Evolutionary conservation across 148 eudicot species (phyloP).

Genomic region (Rhododendron williamsianum): DNA sequence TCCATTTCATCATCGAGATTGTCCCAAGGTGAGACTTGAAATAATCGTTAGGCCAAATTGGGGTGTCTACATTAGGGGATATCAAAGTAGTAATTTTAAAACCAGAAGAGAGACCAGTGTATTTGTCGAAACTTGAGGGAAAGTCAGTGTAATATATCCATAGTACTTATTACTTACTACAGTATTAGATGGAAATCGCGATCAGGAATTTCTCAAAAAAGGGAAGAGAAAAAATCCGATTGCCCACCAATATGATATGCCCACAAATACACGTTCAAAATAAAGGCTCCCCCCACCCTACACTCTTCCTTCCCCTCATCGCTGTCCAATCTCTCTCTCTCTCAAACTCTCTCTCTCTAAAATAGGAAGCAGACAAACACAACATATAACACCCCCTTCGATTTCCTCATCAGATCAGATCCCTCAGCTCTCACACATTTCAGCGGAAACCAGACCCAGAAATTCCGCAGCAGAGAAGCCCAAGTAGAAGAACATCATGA

Average conservation of each 20-base stretch:
- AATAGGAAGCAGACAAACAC: not conserved
- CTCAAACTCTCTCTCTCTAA: conserved; percentile 8
- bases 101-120: not conserved
- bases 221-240: not conserved
- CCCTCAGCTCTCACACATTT: not conserved
- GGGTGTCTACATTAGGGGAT: no score
- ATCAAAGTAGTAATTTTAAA: no score
- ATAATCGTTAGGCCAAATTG: no score
- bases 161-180: not conserved
- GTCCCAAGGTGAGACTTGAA: no score
- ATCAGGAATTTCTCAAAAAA: not conserved
- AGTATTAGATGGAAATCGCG: not conserved
- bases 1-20: no score
- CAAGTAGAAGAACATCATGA: not conserved
- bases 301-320: not conserved
- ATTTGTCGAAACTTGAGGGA: not conserved
- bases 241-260: not conserved
- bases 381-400: not conserved
- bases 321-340: not conserved
- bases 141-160: not conserved
- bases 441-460: not conserved
- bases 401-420: conserved; percentile 7
- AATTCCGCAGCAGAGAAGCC: not conserved
- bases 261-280: not conserved
- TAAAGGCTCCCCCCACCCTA: not conserved